These are phyloP conservation scores for Lojkania enalia DNA, from an alignment of 2,329 filamentous ascomycete species.

Conservation along the genomic window DNA sequence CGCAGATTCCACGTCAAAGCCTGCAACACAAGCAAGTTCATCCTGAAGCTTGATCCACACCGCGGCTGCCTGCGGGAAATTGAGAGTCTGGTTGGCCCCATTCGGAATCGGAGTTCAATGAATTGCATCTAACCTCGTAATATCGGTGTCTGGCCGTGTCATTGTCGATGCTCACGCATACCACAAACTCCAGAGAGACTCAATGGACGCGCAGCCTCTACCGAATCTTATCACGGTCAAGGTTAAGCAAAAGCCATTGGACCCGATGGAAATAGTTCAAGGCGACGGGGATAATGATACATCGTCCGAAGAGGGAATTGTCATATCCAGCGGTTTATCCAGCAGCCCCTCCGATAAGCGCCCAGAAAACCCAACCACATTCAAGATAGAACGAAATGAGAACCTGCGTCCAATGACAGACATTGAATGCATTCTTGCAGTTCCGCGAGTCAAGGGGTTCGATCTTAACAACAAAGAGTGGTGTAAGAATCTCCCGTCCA, in stretches of 20 bases:
- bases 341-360: slow-evolving; percentile 14
- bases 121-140: slow-evolving; percentile 10
- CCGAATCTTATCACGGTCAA: too few relatives aligned
- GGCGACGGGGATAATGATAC: too few relatives aligned
- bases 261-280: too few relatives aligned
- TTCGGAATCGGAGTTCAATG: too few relatives aligned
- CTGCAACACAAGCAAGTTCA: too few relatives aligned
- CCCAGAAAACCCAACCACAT: slow-evolving; percentile 16
- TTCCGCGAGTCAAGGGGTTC: slow-evolving; percentile 16
- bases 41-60: too few relatives aligned
- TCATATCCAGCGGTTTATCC: slow-evolving; percentile 11
- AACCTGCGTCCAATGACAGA: slow-evolving; percentile 18
- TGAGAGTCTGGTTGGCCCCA: too few relatives aligned
- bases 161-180: slow-evolving; percentile 19
- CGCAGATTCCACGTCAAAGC: slow-evolving; percentile 52
- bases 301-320: too few relatives aligned
- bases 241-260: too few relatives aligned
- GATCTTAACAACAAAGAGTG: slow-evolving; percentile 27
- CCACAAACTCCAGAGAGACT: slow-evolving; percentile 16
- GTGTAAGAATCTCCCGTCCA: too few relatives aligned
- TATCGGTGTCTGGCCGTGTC: slow-evolving; percentile 12
- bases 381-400: slow-evolving; percentile 5
- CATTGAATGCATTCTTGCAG: slow-evolving; percentile 16
- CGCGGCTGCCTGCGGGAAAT: too few relatives aligned
- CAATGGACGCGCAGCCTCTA: too few relatives aligned